phyloP scores from a whole-genome alignment of 2,329 filamentous ascomycete species.

The Nannizziopsis arthrosporioides region DNA sequence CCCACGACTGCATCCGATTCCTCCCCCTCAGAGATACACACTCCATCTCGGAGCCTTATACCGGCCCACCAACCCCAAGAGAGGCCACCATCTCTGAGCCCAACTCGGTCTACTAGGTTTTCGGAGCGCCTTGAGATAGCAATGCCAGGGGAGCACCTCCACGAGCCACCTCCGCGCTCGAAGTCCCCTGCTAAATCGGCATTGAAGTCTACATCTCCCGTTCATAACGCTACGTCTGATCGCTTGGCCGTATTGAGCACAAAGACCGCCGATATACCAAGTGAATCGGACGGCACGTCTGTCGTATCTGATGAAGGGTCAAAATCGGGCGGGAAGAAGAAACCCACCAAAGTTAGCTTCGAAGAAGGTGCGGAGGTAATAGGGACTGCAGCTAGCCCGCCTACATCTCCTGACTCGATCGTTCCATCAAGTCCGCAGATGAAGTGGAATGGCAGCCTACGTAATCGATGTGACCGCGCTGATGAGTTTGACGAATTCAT shows the following conservation, averaged over 20 bases:
- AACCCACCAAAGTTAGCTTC: conserved; percentile 55
- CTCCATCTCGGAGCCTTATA: conserved; percentile 5
- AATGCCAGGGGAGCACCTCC: conserved; percentile 37
- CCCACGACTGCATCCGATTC: not conserved
- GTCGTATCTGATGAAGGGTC: conserved; percentile 35
- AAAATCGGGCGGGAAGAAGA: conserved; percentile 38
- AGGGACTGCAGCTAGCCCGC: conserved; percentile 33
- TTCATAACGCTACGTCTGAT: conserved; percentile 34
- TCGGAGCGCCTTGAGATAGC: conserved; percentile 41
- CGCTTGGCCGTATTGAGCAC: conserved; percentile 18
- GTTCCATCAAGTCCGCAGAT: conserved; percentile 25
- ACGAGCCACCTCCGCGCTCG: conserved; percentile 48
- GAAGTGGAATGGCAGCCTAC: conserved; percentile 20
- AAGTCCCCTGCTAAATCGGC: conserved; percentile 52
- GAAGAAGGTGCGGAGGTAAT: conserved; percentile 45
- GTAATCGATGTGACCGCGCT: conserved; percentile 25
- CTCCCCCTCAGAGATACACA: not conserved
- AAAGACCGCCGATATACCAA: conserved; percentile 29
- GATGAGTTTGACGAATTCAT: conserved; percentile 46
- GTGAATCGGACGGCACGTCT: conserved; percentile 49
- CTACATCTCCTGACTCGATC: conserved; percentile 32
- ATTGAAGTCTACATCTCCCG: conserved; percentile 40
- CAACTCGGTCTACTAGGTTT: conserved; percentile 41
- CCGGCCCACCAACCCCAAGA: not conserved
- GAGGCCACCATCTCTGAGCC: conserved; percentile 13